Conservation (phyloP, 2,329 filamentous ascomycete species). For the Hymenoscyphus fructigenus region DNA sequence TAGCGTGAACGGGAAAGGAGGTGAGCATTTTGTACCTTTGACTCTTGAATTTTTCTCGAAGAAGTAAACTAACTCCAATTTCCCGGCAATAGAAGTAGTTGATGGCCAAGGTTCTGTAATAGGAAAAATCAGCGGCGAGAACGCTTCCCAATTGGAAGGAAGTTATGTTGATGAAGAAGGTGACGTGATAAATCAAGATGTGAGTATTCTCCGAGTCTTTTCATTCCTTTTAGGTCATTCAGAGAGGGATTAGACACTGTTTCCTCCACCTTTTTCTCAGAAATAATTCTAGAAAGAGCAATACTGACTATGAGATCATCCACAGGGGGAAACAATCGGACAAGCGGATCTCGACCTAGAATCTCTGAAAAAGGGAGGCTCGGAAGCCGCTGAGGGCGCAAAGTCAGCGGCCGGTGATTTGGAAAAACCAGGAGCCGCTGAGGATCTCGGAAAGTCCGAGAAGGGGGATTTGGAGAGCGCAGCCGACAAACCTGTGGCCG, state of each 20-base stretch:
- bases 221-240: too few species aligned
- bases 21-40: too few species aligned
- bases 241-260: too few species aligned
- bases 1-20: conserved; percentile 46
- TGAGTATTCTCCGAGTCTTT: conserved; percentile 20
- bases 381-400: conserved; percentile 13
- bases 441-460: not conserved
- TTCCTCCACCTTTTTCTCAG: too few species aligned
- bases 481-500: not conserved
- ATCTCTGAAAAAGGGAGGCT: conserved; percentile 4
- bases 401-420: conserved; percentile 12
- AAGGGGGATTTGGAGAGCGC: not conserved
- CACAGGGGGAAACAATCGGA: too few species aligned
- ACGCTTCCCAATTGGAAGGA: conserved; percentile 55
- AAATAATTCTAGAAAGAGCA: too few species aligned
- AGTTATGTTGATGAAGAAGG: conserved; percentile 50
- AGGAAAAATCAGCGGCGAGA: conserved; percentile 62
- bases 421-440: conserved; percentile 7
- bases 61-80: too few species aligned
- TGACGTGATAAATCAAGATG: conserved; percentile 55
- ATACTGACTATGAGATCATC: too few species aligned
- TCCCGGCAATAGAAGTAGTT: conserved; percentile 43
- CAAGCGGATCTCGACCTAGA: not conserved
- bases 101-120: conserved; percentile 53
- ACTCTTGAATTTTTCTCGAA: too few species aligned